Evolutionary conservation across 768 basidiomycete genomes (phyloP).

Genomic region (Dendrothele bispora): DNA sequence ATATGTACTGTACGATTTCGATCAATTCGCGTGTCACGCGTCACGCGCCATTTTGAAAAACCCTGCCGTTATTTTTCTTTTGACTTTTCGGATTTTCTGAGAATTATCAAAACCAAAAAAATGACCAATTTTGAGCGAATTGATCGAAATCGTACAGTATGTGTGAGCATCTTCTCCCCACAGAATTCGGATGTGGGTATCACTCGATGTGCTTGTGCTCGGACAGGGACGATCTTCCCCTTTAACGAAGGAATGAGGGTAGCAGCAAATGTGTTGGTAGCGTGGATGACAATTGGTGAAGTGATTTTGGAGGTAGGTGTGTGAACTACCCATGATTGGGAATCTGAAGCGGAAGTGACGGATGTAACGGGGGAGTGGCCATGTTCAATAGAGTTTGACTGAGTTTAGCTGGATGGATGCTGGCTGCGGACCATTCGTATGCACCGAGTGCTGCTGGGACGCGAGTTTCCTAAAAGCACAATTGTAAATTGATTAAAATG

Average conservation of each 20-base stretch:
- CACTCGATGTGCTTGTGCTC: slow-evolving; percentile 19
- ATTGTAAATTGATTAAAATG: background rate
- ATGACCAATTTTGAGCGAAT: no score
- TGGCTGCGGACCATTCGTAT: slow-evolving; percentile 23
- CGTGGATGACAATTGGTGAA: slow-evolving; percentile 46
- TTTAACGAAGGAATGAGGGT: slow-evolving; percentile 44
- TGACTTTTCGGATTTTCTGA: no score
- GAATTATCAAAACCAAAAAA: no score
- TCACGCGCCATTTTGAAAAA: no score
- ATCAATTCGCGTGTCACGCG: no score
- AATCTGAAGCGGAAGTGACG: slow-evolving; percentile 22
- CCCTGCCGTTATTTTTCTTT: no score
- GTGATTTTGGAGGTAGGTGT: slow-evolving; percentile 42
- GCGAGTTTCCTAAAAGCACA: slow-evolving; percentile 20
- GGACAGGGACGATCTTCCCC: slow-evolving; percentile 17
- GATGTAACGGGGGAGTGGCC: slow-evolving; percentile 42
- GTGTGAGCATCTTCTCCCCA: slow-evolving; percentile 17
- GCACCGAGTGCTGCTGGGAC: slow-evolving; percentile 31
- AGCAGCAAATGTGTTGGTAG: slow-evolving; percentile 55
- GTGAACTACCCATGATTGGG: slow-evolving; percentile 36
- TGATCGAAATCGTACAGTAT: no score
- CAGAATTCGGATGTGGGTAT: slow-evolving; percentile 20
- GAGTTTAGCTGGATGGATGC: slow-evolving; percentile 4
- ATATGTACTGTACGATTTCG: no score
- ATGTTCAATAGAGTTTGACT: slow-evolving; percentile 31